These are phyloP conservation scores for Chaetomiaceae sp. DNA, from an alignment of 2,329 filamentous ascomycete species.

Conservation along the genomic window DNA sequence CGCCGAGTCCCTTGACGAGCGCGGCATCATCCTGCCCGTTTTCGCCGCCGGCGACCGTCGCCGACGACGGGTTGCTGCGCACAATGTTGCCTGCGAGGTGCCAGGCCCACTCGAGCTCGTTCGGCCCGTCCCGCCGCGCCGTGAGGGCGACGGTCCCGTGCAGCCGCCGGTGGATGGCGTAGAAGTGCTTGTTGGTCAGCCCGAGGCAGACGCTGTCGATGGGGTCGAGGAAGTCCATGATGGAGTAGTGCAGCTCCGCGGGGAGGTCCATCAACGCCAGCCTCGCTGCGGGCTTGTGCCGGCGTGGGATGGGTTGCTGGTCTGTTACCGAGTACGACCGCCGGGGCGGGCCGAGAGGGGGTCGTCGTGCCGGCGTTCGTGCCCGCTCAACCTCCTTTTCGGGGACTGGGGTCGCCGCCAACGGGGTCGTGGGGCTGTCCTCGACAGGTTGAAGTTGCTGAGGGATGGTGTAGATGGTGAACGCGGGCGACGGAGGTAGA, in stretches of 20 bases:
- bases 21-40: not conserved
- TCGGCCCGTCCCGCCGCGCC: conserved; percentile 54
- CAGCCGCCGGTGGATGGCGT: conserved; percentile 53
- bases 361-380: conserved; percentile 24
- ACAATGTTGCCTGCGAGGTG: conserved; percentile 47
- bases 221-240: conserved; percentile 59
- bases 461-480: conserved; percentile 20
- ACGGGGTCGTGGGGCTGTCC: not conserved
- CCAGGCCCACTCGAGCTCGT: conserved; percentile 61
- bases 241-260: conserved; percentile 53
- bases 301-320: conserved; percentile 50
- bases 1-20: conserved; percentile 6
- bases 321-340: conserved; percentile 59
- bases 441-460: conserved; percentile 11
- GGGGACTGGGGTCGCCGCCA: not conserved
- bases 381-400: conserved; percentile 7
- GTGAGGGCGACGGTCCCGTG: conserved; percentile 53
- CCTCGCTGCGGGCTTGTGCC: conserved; percentile 42
- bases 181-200: conserved; percentile 53
- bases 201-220: conserved; percentile 61
- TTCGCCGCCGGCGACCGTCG: not conserved
- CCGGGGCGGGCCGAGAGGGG: conserved; percentile 42
- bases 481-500: conserved; percentile 26
- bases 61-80: conserved; percentile 26
- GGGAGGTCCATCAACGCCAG: conserved; percentile 50